Conservation (phyloP, 2,329 filamentous ascomycete genomes). For the Fusarium camptoceras region DNA sequence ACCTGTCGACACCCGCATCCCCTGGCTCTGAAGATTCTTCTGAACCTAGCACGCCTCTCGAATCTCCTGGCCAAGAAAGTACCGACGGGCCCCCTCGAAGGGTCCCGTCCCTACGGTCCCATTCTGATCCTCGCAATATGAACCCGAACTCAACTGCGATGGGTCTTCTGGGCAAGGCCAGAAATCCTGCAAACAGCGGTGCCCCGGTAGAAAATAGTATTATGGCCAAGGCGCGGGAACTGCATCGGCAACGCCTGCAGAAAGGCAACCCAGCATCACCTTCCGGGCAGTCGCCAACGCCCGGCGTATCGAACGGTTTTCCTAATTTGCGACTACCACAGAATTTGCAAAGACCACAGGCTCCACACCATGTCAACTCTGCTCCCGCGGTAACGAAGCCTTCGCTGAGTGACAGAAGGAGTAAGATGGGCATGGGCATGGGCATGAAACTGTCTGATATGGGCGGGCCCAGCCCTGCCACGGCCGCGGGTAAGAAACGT, state of each 20-base stretch:
- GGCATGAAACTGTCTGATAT: slow-evolving; percentile 70
- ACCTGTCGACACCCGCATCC: slow-evolving; percentile 54
- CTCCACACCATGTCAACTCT: slow-evolving; percentile 61
- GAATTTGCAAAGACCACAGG: slow-evolving; percentile 59
- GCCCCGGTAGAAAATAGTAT: slow-evolving; percentile 55
- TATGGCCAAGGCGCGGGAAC: slow-evolving; percentile 61
- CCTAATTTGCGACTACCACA: slow-evolving; percentile 58
- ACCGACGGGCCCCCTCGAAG: slow-evolving; percentile 59
- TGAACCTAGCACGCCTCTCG: slow-evolving; percentile 61
- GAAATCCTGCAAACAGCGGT: slow-evolving; percentile 59
- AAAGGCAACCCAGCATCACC: slow-evolving; percentile 53
- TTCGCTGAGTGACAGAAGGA: slow-evolving; percentile 75
- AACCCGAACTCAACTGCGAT: slow-evolving; percentile 86
- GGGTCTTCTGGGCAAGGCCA: slow-evolving; percentile 76
- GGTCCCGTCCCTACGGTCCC: slow-evolving; percentile 69
- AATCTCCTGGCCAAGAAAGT: slow-evolving; percentile 52
- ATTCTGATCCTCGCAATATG: slow-evolving; percentile 73
- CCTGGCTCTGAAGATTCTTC: slow-evolving; percentile 61
- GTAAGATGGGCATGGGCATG: slow-evolving; percentile 53
- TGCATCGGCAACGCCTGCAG: slow-evolving; percentile 60
- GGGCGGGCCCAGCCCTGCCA: slow-evolving; percentile 42
- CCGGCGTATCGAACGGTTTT: slow-evolving; percentile 57
- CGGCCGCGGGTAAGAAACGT: slow-evolving; percentile 44
- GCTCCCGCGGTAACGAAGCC: slow-evolving; percentile 64
- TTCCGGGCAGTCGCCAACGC: slow-evolving; percentile 49